These are phyloP conservation scores for Sugiyamaella grinbergsii DNA, from an alignment of 1,139 yeast species.

Conservation along the genomic window DNA sequence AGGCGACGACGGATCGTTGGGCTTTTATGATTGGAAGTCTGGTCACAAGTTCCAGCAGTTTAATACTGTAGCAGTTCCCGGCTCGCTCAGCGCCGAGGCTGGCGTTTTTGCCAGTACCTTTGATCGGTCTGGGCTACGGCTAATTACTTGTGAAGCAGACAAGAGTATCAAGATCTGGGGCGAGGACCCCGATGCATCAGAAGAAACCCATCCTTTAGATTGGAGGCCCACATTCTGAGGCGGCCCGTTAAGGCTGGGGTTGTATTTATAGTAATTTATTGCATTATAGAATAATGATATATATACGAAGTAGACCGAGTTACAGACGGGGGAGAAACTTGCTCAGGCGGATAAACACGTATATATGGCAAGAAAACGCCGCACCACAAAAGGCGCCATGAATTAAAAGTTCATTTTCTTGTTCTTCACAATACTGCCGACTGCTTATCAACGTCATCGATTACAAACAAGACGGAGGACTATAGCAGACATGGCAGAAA, in stretches of 20 bases:
- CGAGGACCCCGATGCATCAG: slow-evolving; percentile 53
- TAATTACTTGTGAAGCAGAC: slow-evolving; percentile 88
- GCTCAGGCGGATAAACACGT: no score
- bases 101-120: slow-evolving; percentile 74
- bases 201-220: slow-evolving; percentile 50
- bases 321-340: no score
- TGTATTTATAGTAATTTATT: not conserved
- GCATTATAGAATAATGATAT: not conserved
- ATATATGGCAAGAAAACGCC: no score
- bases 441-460: not conserved
- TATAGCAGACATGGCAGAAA: slow-evolving; percentile 13
- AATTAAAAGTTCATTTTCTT: no score
- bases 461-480: no score
- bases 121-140: slow-evolving; percentile 76
- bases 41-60: slow-evolving; percentile 64
- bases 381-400: no score
- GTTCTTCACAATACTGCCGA: not conserved
- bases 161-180: slow-evolving; percentile 87
- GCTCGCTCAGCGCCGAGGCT: slow-evolving; percentile 64
- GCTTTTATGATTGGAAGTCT: slow-evolving; percentile 73
- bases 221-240: slow-evolving; percentile 45
- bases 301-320: no score
- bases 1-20: slow-evolving; percentile 77
- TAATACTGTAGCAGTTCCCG: slow-evolving; percentile 62
- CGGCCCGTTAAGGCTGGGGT: not conserved